phyloP scores from a whole-genome alignment of 345 rosid species.

The Boechera retrofracta region DNA sequence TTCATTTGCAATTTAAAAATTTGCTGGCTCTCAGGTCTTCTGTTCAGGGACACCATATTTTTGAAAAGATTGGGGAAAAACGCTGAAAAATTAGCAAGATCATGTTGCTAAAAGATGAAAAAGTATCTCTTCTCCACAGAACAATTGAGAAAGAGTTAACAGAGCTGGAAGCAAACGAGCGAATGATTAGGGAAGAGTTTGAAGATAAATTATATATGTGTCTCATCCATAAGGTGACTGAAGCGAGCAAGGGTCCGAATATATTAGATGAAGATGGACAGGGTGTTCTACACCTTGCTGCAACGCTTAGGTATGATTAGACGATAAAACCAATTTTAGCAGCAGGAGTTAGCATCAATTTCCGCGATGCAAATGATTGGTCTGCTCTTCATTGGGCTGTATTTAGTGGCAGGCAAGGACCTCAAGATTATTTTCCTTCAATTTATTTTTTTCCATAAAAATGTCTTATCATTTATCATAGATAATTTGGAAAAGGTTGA shows the following conservation, averaged over 20 bases:
- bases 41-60: constrained; percentile 42
- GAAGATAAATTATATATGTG: constrained; percentile 25
- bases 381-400: constrained; percentile 99
- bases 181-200: constrained; percentile 57
- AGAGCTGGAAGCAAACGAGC: constrained; percentile 47
- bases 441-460: neutral
- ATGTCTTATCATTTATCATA: neutral
- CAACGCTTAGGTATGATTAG: constrained; percentile 94
- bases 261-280: too few relatives aligned
- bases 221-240: too few relatives aligned
- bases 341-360: constrained; percentile 83
- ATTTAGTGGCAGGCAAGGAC: constrained; percentile 76
- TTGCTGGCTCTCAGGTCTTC: constrained; percentile 55
- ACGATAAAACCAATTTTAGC: constrained; percentile 69
- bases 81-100: constrained; percentile 54
- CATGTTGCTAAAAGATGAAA: constrained; percentile 75
- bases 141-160: constrained; percentile 29
- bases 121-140: constrained; percentile 46
- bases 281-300: neutral
- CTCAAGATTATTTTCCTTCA: constrained; percentile 32
- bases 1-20: constrained; percentile 61
- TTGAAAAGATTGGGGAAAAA: constrained; percentile 58
- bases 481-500: constrained; percentile 77
- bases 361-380: constrained; percentile 90
- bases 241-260: too few relatives aligned